phyloP scores from a whole-genome alignment of 2,329 filamentous ascomycete genomes.

The Metarhizium anisopliae region DNA sequence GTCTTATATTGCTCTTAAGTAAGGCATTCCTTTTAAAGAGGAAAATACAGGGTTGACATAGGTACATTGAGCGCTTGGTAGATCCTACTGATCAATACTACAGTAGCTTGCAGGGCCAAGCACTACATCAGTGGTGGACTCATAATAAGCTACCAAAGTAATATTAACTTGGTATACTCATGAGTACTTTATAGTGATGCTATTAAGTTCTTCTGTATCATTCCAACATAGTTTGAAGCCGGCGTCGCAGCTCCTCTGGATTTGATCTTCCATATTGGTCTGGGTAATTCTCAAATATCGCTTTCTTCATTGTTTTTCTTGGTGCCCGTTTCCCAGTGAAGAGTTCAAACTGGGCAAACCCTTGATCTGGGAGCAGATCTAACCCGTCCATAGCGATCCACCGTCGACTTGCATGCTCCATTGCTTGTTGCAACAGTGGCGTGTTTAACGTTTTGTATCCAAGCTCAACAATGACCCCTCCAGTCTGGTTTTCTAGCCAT shows the following conservation, averaged over 20 bases:
- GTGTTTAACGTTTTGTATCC: conserved; percentile 68
- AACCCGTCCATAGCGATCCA: conserved; percentile 72
- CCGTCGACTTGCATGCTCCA: conserved; percentile 46
- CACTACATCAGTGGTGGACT: too few relatives aligned
- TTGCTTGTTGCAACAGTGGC: conserved; percentile 60
- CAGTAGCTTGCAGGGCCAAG: too few relatives aligned
- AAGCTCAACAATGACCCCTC: conserved; percentile 67
- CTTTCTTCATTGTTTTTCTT: conserved; percentile 59
- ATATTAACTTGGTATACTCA: too few relatives aligned
- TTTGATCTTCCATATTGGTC: conserved; percentile 31
- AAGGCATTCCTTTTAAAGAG: too few relatives aligned
- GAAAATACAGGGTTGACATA: too few relatives aligned
- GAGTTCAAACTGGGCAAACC: conserved; percentile 72
- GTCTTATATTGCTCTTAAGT: too few relatives aligned
- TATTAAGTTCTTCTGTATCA: not conserved
- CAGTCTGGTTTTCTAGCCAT: conserved; percentile 65
- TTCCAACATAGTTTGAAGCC: conserved; percentile 18
- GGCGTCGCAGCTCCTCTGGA: conserved; percentile 27
- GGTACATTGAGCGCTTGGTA: too few relatives aligned
- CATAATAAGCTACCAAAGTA: too few relatives aligned
- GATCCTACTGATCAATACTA: too few relatives aligned
- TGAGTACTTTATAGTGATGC: not conserved
- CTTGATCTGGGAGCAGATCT: conserved; percentile 69
- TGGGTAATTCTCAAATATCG: conserved; percentile 42
- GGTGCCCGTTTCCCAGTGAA: conserved; percentile 53